Evolutionary conservation across 31 red algal species (phyloP).

Genomic region (Odonthalia washingtoniensis): DNA sequence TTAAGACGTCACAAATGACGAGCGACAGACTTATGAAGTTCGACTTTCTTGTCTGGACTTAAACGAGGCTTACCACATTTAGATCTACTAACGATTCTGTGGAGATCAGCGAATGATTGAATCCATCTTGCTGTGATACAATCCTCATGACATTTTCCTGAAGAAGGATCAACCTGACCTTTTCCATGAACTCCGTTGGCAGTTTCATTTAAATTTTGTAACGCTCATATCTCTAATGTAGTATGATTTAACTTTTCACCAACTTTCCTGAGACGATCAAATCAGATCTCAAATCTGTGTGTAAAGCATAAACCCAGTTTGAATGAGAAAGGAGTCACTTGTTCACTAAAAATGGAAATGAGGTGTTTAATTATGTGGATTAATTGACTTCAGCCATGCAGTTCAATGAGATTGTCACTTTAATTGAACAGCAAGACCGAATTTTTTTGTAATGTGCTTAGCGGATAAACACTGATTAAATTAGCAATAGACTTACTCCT

Average conservation of each 20-base stretch:
- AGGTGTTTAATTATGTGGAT: too few species aligned
- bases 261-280: not conserved
- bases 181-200: too few species aligned
- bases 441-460: too few species aligned
- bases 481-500: too few species aligned
- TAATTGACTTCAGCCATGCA: too few species aligned
- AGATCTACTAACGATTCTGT: slow-evolving; percentile 1
- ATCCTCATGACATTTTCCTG: too few species aligned
- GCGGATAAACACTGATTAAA: too few species aligned
- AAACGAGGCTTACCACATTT: not conserved
- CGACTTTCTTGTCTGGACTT: slow-evolving; percentile 6
- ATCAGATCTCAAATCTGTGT: not conserved
- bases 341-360: too few species aligned
- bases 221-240: not conserved
- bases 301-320: not conserved
- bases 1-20: not conserved
- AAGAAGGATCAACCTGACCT: not conserved
- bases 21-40: not conserved
- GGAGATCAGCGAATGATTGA: slow-evolving; percentile 5
- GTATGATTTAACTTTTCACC: not conserved
- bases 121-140: slow-evolving; percentile 22
- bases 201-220: not conserved
- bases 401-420: too few species aligned
- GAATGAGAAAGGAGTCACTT: too few species aligned
- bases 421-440: too few species aligned